Base-by-base conservation (phyloP, 768 basidiomycete species). In the Suillus placidus region DNA sequence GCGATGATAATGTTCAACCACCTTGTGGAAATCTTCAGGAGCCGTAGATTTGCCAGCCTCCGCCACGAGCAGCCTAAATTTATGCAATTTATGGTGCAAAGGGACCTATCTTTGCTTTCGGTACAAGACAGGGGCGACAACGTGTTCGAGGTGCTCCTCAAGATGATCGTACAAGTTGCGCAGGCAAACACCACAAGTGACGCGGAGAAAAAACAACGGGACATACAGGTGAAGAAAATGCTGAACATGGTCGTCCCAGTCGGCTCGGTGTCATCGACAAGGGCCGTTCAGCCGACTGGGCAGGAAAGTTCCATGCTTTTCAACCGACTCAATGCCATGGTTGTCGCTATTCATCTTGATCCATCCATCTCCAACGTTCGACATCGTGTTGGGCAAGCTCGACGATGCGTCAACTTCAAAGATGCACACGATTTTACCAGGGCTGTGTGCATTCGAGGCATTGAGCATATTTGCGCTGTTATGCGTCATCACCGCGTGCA, bases 251-350 rank as follows among this genome's bases (percentile, higher is more conserved):
- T 88, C 7, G 84, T 89, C 20, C 93, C 95, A 0, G 84, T 94
- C 35, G 86, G 88, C 32, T 80, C 88, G 4, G 83, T 94, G 8
- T 82, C 87, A 1, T 92, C 91, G 78, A 84, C 84, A 4, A 84
- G 86, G 49, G 74, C 76, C 1, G 78, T 73, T 4, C 85, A 85
- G 6, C 87, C 89, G 0, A 78, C 81, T 0, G 67, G 74, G 3
- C 79, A 83, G 40, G 86, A 91, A 43, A 80, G 92, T 2, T 90
- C 93, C 1, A 88, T 88, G 83, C 81, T 97, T 40, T 87, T 90
- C 76, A 97, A 97, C 76, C 87, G 95, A 10, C 87, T 93, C 70
- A 87, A 85, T 58, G 88, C 91, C 13, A 80, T 91, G 68, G 86
- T 90, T 6, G 80, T 93, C 34, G 88, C 87, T 5, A 82, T 92